Conservation (phyloP, 2,329 filamentous ascomycete species). For the Aspergillus brasiliensis region DNA sequence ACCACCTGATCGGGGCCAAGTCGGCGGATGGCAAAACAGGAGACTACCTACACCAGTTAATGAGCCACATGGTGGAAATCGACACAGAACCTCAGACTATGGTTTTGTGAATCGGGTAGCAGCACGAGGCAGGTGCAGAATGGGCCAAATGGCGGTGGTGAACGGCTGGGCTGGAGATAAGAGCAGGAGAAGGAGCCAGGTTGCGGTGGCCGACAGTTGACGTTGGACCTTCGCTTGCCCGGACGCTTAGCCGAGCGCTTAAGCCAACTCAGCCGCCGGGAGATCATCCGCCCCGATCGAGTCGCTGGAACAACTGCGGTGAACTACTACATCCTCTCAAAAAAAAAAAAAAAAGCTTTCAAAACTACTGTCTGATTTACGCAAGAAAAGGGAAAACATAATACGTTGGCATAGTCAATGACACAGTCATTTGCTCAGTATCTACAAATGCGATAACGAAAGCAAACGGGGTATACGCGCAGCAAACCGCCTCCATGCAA, state of each 20-base stretch:
- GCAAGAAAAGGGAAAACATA: neutral
- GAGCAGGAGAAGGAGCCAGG: constrained; percentile 32
- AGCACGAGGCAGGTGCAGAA: neutral
- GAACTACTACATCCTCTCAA: neutral
- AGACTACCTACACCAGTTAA: constrained; percentile 81
- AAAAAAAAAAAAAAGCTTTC: no score
- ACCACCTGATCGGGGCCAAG: constrained; percentile 10
- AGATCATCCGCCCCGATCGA: constrained; percentile 10
- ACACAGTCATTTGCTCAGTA: constrained; percentile 9
- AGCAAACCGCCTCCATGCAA: constrained; percentile 4
- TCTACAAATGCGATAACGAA: constrained; percentile 14
- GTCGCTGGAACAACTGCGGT: constrained; percentile 5
- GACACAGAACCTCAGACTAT: constrained; percentile 12
- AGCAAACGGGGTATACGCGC: constrained; percentile 12
- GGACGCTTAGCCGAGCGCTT: constrained; percentile 22
- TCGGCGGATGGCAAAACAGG: constrained; percentile 9
- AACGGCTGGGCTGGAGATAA: constrained; percentile 24
- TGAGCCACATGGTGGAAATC: constrained; percentile 73
- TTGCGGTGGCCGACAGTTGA: constrained; percentile 26
- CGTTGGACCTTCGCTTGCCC: constrained; percentile 26
- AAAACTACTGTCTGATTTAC: neutral
- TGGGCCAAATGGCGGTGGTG: constrained; percentile 19
- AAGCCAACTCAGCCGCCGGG: constrained; percentile 17
- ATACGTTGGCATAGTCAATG: neutral
- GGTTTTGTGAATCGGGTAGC: constrained; percentile 5